Base-by-base conservation (phyloP, 768 basidiomycete genomes). In the Calocybe indica region DNA sequence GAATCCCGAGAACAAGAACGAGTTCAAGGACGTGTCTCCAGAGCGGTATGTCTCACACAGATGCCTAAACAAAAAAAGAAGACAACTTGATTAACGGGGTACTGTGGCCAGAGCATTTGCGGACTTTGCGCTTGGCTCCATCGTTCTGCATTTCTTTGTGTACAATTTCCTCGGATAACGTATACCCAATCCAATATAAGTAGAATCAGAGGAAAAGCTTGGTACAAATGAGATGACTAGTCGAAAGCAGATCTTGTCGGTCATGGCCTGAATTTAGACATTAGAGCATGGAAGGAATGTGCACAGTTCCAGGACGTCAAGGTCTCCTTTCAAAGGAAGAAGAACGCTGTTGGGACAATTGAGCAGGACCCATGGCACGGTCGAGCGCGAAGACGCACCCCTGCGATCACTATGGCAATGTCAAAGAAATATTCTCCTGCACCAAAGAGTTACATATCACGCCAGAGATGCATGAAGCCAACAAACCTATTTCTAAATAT, bases 141-240 rank as follows among this genome's bases (percentile, higher is more conserved):
- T 98, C 52, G 83, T 98, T 35, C 75, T 99, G 32, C 96, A 99
- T 67, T 93, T 97, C 74, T 99, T 98, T 64, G 94, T 96, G 51
- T 97, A 85, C 78, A 97, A 97, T 70, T 98, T 96, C 78, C 77
- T 99, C 10, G 96, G 95, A 64, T 98, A 33, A 33, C 31, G 28
- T 43, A 43, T 43, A 43, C 31, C 22, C 11, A 31, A 13, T 41
- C 22, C 40, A 41, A 41, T 11, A 31, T 1, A 15, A 32, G n/a
- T 30, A 43, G 1, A 43, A 8, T 5, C 8, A 40, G 15, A 31
- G 28, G 42, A 43, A 9, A 5, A 31, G n/a, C 42, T 11, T 28
- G 6, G 31, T 12, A 41, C 22, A 31, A 13, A 28, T 10, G 40
- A 11, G 28, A 43, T 10, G 15, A 30, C 28, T 22, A 22, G 22